Evolutionary conservation across 2,329 filamentous ascomycete genomes (phyloP).

Genomic region (Aureobasidium vineae): DNA sequence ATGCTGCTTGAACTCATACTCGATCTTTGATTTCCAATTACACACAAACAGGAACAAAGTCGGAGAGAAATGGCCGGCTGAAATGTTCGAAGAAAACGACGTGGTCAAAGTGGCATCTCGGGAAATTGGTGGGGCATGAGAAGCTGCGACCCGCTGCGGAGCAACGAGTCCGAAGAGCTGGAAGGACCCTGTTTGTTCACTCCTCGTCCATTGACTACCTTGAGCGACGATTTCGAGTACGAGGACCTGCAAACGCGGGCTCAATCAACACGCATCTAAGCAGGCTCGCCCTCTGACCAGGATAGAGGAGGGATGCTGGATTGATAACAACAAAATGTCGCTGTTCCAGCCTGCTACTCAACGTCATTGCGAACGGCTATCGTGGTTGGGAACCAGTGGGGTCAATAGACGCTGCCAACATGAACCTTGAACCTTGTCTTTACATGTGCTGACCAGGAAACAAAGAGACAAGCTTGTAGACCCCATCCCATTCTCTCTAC

Average conservation of each 20-base stretch:
- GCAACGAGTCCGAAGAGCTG: not conserved
- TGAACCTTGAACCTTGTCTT: not conserved
- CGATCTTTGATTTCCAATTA: not conserved
- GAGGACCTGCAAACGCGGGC: not conserved
- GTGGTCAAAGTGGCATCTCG: constrained; percentile 22
- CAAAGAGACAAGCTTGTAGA: not conserved
- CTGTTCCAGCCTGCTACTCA: not conserved
- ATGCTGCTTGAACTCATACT: constrained; percentile 12
- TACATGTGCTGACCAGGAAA: not conserved
- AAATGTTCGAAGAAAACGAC: constrained; percentile 1
- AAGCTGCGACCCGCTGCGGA: constrained; percentile 24
- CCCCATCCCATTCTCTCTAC: no score
- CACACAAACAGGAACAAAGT: not conserved
- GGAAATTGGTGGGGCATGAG: constrained; percentile 19
- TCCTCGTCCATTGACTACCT: not conserved
- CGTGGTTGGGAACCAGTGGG: not conserved
- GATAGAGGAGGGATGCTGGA: not conserved
- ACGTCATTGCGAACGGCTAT: not conserved
- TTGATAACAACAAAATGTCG: not conserved
- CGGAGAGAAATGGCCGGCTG: not conserved
- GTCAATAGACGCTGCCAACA: not conserved
- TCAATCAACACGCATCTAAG: not conserved
- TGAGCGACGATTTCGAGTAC: not conserved
- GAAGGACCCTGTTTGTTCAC: not conserved
- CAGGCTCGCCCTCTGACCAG: not conserved